Base-by-base conservation (phyloP, 768 basidiomycete species). In the Kwoniella dendrophila region DNA sequence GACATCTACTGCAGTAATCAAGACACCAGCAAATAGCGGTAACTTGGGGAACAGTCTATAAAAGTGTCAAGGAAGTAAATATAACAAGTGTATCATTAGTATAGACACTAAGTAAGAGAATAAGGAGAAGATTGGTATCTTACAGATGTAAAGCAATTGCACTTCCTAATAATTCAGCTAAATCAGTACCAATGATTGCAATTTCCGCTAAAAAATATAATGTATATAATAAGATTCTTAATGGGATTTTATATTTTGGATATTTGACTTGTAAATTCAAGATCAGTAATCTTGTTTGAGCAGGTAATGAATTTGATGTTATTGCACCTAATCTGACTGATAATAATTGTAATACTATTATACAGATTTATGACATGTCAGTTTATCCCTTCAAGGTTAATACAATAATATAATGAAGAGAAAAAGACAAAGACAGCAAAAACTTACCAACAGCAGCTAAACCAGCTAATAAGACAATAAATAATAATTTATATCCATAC, bases 401-500 rank as follows among this genome's bases (percentile, higher is more conserved):
- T n/a, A n/a, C n/a, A n/a, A n/a, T 34, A 20, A 53, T 22, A 48
- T 16, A 20, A 7, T 48, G 45, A 29, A 26, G 34, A 16, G 27
- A 43, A 12, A 22, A 40, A 22, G 45, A 38, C 29, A 14, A n/a
- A 22, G 41, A 30, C n/a, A 27, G 22, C 38, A 49, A 11, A 55
- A 0, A 76, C 72, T 57, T 54, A 76, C 75, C 59, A 1, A 89
- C 87, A 16, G 90, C 92, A 57, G 90, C 86, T 7, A 94, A 66
- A 10, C 92, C 92, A 1, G 93, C 82, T 20, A 96, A 76, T 5
- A 96, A 83, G 11, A 98, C 87, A 16, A 90, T 83, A 78, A 95
- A 94, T 30, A 98, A 84, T 14, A 94, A 82, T 62, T 84, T 85
- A 79, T 95, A 96, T 0, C 94, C 92, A 74, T 84, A 94, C 58